phyloP scores from a whole-genome alignment of 768 basidiomycete species.

The Cyathus striatus region DNA sequence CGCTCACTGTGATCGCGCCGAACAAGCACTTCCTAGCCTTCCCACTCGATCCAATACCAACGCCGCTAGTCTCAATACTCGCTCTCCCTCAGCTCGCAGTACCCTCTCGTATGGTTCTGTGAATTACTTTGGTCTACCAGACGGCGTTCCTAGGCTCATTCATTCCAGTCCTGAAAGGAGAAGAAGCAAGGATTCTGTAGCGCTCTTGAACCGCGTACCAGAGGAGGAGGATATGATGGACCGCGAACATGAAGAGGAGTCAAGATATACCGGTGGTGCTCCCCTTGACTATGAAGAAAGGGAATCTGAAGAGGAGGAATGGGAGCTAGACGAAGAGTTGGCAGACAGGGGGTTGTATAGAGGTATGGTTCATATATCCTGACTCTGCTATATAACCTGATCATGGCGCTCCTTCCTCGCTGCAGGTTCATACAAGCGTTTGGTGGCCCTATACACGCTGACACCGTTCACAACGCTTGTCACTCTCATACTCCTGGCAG shows the following conservation, averaged over 20 bases:
- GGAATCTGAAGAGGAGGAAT: constrained; percentile 14
- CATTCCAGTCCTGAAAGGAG: constrained; percentile 3
- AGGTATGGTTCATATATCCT: constrained; percentile 28
- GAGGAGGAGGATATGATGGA: constrained; percentile 29
- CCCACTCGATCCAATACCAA: too few species aligned
- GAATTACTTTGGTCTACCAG: too few species aligned
- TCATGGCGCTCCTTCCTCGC: neutral
- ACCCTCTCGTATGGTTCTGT: too few species aligned
- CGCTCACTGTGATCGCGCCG: too few species aligned
- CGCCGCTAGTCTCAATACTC: too few species aligned
- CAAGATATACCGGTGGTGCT: neutral
- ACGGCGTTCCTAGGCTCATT: neutral
- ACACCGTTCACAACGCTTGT: constrained; percentile 52
- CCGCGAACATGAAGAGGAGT: constrained; percentile 1
- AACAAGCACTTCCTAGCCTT: too few species aligned
- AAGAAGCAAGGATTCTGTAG: constrained; percentile 10
- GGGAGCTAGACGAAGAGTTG: constrained; percentile 35
- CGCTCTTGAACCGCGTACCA: constrained; percentile 26
- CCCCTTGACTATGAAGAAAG: neutral
- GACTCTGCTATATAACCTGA: neutral
- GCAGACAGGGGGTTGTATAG: constrained; percentile 44
- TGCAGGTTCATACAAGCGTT: constrained; percentile 57
- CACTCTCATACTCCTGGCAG: constrained; percentile 43
- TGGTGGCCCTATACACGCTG: constrained; percentile 52
- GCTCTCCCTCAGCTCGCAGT: too few species aligned